phyloP scores from a whole-genome alignment of 1,284 basidiomycete genomes.

The Ceratobasidium sp. region DNA sequence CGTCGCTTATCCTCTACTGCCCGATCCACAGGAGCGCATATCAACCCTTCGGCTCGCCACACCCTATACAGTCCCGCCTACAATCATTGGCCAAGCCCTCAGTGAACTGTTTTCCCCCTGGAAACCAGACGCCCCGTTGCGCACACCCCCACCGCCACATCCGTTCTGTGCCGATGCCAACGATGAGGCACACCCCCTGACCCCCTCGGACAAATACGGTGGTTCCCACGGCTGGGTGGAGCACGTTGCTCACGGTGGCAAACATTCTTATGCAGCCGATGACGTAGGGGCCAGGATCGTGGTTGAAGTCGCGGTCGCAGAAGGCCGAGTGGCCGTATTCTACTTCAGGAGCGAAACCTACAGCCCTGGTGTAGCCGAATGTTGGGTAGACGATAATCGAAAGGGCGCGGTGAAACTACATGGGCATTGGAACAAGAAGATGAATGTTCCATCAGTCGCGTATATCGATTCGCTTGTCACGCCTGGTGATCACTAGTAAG shows the following conservation, averaged over 20 bases:
- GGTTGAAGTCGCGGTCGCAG: constrained; percentile 37
- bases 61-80: constrained; percentile 38
- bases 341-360: constrained; percentile 40
- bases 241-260: constrained; percentile 37
- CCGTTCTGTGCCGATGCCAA: constrained; percentile 42
- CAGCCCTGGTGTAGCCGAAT: constrained; percentile 39
- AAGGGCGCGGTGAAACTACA: constrained; percentile 39
- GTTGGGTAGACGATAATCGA: constrained; percentile 41
- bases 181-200: constrained; percentile 37
- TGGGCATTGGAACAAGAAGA: constrained; percentile 40
- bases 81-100: constrained; percentile 36
- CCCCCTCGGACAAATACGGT: constrained; percentile 31
- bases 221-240: constrained; percentile 36
- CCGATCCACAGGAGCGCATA: constrained; percentile 33
- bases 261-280: constrained; percentile 39
- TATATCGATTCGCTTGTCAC: constrained; percentile 40
- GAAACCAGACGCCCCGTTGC: constrained; percentile 28
- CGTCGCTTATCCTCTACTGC: constrained; percentile 37
- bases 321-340: constrained; percentile 40
- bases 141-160: constrained; percentile 24
- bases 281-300: constrained; percentile 36
- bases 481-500: constrained; percentile 41
- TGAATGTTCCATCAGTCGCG: constrained; percentile 38
- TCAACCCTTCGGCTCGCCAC: constrained; percentile 31
- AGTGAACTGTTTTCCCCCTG: constrained; percentile 38